Base-by-base conservation (phyloP, 2,329 filamentous ascomycete genomes). In the Trichoderma koningiopsis region DNA sequence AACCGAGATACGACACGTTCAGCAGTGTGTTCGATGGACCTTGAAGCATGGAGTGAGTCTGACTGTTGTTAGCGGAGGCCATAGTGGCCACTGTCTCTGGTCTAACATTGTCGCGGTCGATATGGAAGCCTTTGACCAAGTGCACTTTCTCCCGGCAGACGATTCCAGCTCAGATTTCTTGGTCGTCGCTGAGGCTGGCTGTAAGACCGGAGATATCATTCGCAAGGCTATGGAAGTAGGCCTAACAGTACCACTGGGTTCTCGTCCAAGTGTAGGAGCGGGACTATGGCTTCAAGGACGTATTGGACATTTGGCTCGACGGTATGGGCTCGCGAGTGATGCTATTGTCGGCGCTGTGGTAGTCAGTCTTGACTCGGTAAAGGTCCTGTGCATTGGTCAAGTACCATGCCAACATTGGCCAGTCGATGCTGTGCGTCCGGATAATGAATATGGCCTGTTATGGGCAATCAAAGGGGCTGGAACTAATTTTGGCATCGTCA, bases 251-350 rank as follows among this genome's bases (percentile, higher is more conserved):
- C 88, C 88, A 0, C 75, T 91, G 3, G 89, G 88, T 2, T 75
- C 86, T 31, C 86, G 88, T 6, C 88, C 88, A 71, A 90, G 87
- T 72, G 87, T 91, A 31, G 88, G 89, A 3, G 84, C 86, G 0
- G 89, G 89, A 0, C 72, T 88, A 16, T 90, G 87, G 87, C 79
- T 91, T 58, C 88, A 91, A 79, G 89, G 89, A 52, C 88, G 88
- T 64, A 88, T 91, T 60, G 88, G 88, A 2, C 87, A 89, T 72
- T 78, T 89, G n/a, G 74, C 84, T 43, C 81, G 88, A 69, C 67
- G 81, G 10, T 76, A 88, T 71, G 88, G 88, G 1, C 86, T 91
- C 14, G 71, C 87, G 3, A 89, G 86, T 72, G 88, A 91, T 71
- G 75, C 83, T 56, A 85, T 91, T 57, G 75, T 89, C n/a, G 88